Base-by-base conservation (phyloP, 148 eudicot genomes). In the Nepenthes gracilis region DNA sequence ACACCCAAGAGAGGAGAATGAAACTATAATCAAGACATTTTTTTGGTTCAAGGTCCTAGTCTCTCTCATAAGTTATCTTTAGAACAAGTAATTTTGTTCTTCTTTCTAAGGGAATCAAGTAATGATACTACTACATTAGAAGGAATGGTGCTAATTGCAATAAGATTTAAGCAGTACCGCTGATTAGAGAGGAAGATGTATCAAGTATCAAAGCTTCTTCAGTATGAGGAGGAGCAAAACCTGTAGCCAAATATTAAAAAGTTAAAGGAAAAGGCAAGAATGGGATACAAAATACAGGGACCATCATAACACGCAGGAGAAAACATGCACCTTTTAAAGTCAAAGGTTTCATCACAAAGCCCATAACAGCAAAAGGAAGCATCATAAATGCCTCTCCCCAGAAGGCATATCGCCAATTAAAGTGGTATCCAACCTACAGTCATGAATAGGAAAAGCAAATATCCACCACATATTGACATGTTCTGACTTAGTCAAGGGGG, bases 291-390 rank as follows among this genome's bases (percentile, higher is more conserved):
- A 47, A 59, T 33, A 13, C 2, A 7, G 23, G 32, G 6, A 49
- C 50, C n/a, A 62, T 36, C 35, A 13, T 50, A 6, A 36, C 47
- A 51, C 40, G 40, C 47, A 63, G 58, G 52, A 43, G 35, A 51
- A 36, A 48, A 9, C 71, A 32, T 23, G 64, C 58, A 87, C 97
- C 95, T 85, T 84, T 90, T 78, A 90, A 63, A 61, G 75, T 72
- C 78, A 90, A 74, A 8, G 97, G 97, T 68, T 87, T 87, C 85
- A 90, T 81, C 49, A 83, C 73, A 71, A 90, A 90, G 55, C 95
- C 97, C 64, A 90, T 66, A 61, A 87, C 64, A 36, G 84, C 97
- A 78, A 87, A 90, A 48, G 97, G 95, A 67, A 81, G 73, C 97
- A 90, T 90, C 70, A 85, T 37, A 61, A 84, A 57, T 59, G 97